Conservation (phyloP, 345 rosid species). For the Cardamine resedifolia region DNA sequence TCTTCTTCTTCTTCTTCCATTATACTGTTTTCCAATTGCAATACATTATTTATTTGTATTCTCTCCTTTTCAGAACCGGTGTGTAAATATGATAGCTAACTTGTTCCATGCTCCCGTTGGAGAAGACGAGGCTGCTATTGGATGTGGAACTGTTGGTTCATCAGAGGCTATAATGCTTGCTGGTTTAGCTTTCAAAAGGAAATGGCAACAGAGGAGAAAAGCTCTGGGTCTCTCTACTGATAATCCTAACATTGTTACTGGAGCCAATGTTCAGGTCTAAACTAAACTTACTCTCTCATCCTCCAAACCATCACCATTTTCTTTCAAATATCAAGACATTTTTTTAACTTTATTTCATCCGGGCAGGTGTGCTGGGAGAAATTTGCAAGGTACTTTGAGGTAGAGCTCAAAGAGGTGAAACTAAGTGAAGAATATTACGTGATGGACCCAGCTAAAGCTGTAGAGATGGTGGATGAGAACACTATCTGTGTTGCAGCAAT, state of each 20-base stretch:
- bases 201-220: conserved; percentile 65
- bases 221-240: conserved; percentile 52
- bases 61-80: conserved; percentile 55
- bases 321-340: background rate
- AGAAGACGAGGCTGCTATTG: conserved; percentile 61
- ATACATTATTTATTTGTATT: background rate
- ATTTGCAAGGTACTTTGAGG: conserved; percentile 85
- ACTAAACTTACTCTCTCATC: background rate
- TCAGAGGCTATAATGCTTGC: conserved; percentile 86
- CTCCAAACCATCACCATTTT: background rate
- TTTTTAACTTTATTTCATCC: background rate
- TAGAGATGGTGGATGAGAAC: conserved; percentile 78
- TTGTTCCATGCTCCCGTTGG: conserved; percentile 67
- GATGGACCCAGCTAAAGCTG: conserved; percentile 64
- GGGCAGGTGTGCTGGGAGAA: conserved; percentile 83
- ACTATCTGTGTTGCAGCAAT: conserved; percentile 86
- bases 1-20: background rate
- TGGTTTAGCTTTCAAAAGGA: conserved; percentile 73
- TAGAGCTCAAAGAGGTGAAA: conserved; percentile 75
- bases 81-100: conserved; percentile 80
- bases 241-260: conserved; percentile 77
- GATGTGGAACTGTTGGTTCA: conserved; percentile 76
- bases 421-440: conserved; percentile 68
- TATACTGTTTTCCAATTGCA: background rate
- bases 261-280: conserved; percentile 73